phyloP scores from a whole-genome alignment of 495 filamentous ascomycete species.

The Penicillium daleae region DNA sequence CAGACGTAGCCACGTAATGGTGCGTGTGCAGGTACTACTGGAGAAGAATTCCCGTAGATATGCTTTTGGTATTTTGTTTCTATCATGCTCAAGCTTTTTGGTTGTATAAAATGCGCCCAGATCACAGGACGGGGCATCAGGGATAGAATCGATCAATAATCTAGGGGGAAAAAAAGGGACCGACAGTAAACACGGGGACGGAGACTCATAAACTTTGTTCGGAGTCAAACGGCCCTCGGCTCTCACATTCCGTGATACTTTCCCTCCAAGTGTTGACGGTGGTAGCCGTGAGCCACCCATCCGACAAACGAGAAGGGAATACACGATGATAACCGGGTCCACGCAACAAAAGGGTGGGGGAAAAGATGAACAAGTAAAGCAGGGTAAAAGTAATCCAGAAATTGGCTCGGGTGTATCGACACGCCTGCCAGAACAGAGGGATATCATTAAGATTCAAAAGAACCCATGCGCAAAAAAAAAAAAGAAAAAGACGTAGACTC shows the following conservation, averaged over 20 bases:
- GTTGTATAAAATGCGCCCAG: conserved; percentile 11
- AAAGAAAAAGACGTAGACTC: conserved; percentile 26
- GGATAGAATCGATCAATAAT: background rate
- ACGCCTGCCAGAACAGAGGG: conserved; percentile 36
- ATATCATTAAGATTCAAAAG: conserved; percentile 38
- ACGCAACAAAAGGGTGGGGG: conserved; percentile 2
- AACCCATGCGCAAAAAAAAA: conserved; percentile 33
- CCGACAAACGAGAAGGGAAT: background rate
- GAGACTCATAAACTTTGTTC: conserved; percentile 6
- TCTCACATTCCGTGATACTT: background rate
- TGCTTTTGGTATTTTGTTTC: conserved; percentile 14
- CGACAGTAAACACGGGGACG: conserved; percentile 15
- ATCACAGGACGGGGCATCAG: background rate
- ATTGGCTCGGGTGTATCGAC: conserved; percentile 19
- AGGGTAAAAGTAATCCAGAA: conserved; percentile 10
- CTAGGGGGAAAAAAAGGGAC: background rate
- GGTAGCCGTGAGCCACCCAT: background rate
- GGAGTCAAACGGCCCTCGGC: background rate
- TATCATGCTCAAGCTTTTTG: conserved; percentile 34
- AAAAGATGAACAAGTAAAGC: conserved; percentile 1
- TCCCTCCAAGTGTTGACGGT: background rate
- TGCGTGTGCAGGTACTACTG: background rate
- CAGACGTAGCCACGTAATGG: background rate
- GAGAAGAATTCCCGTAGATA: background rate
- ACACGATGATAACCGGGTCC: background rate